phyloP scores from a whole-genome alignment of 352 stramenopile genomes.

The Phytophthora kernoviae region DNA sequence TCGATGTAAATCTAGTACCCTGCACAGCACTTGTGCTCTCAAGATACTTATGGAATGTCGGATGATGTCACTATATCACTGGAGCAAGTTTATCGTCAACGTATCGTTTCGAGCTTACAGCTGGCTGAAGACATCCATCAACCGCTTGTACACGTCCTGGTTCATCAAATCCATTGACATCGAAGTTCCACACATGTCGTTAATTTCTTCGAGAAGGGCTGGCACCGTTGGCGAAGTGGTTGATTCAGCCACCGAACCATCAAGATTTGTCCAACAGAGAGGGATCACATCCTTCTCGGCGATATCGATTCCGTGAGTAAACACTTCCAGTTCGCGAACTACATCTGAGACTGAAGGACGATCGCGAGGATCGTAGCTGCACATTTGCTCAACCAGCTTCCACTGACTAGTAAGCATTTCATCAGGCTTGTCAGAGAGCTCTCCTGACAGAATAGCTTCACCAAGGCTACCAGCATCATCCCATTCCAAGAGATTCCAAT shows the following conservation, averaged over 20 bases:
- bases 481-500: not conserved
- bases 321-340: constrained; percentile 10
- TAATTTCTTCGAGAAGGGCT: constrained; percentile 1
- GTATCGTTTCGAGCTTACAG: not conserved
- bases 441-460: constrained; percentile 5
- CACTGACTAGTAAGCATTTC: constrained; percentile 1
- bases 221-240: not conserved
- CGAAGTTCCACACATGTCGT: not conserved
- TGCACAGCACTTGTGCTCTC: constrained; percentile 6
- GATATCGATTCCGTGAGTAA: not conserved
- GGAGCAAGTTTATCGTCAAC: not conserved
- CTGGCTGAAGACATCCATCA: constrained; percentile 11
- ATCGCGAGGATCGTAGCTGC: constrained; percentile 4
- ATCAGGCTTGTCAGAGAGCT: constrained; percentile 1
- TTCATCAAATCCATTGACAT: constrained; percentile 15
- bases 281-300: not conserved
- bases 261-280: not conserved
- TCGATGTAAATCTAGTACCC: constrained; percentile 6
- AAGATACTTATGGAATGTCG: constrained; percentile 8
- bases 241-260: not conserved
- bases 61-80: constrained; percentile 9
- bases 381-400: constrained; percentile 15
- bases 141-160: constrained; percentile 12
- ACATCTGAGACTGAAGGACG: constrained; percentile 5
- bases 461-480: not conserved